These are phyloP conservation scores for Fomitopsis pinicola DNA, from an alignment of 1,284 basidiomycete species.

Conservation along the genomic window DNA sequence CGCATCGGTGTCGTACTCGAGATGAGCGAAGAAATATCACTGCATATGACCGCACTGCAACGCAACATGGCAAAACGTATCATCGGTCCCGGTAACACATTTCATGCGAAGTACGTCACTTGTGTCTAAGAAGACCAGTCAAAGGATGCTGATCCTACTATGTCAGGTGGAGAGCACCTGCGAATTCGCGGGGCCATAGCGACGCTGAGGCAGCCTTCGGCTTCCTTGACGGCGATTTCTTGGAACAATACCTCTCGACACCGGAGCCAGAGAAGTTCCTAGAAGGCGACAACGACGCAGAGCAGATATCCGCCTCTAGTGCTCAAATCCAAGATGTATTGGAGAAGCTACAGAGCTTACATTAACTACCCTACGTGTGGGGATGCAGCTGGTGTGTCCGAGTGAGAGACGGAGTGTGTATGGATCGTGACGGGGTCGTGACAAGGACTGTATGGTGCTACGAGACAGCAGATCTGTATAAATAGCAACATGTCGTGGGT, in stretches of 20 bases:
- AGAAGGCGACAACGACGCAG: conserved; percentile 50
- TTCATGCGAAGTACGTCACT: conserved; percentile 58
- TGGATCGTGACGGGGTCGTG: not conserved
- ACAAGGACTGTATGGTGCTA: conserved; percentile 3
- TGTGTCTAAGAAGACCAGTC: not conserved
- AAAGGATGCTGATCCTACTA: not conserved
- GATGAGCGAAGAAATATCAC: conserved; percentile 49
- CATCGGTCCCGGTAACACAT: conserved; percentile 53
- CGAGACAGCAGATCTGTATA: conserved; percentile 4
- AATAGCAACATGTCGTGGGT: not conserved
- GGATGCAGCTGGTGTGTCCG: not conserved
- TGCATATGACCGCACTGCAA: conserved; percentile 73
- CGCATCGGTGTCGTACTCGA: conserved; percentile 78
- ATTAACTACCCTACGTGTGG: conserved; percentile 31
- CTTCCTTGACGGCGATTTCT: conserved; percentile 88
- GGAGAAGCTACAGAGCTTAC: conserved; percentile 60
- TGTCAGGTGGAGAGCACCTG: conserved; percentile 65
- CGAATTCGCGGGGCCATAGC: conserved; percentile 47
- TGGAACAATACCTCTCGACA: conserved; percentile 63
- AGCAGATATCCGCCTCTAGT: conserved; percentile 42
- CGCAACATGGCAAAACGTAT: conserved; percentile 67
- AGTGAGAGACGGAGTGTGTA: not conserved
- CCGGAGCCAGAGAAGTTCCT: conserved; percentile 39
- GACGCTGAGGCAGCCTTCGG: conserved; percentile 62
- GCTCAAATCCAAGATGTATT: conserved; percentile 46